Evolutionary conservation across 192 early-diverging fungal species (phyloP), one percentile per base, ranked within the genome.

Genomic region (Coemansia sp.): DNA sequence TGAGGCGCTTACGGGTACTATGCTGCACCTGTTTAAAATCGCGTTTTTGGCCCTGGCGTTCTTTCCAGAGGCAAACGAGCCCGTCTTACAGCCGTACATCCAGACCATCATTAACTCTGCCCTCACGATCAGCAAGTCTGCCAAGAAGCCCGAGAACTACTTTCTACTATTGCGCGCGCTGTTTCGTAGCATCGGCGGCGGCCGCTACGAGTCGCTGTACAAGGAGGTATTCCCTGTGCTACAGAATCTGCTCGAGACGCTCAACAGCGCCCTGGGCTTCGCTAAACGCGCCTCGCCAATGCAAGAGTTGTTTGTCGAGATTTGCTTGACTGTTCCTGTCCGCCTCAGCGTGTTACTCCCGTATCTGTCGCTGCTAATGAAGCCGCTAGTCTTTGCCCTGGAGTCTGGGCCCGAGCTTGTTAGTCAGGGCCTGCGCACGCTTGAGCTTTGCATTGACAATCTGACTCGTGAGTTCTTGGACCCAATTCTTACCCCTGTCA

Each of bases 361-460:
- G 0, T 95, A 95, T 43, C 82, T 99, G 31, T 90, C 92, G 31
- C 92, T 92, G 60, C 70, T 99, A 68, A 98, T 99, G 98, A 90
- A 91, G 45, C 98, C 98, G 46, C 85, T 99, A 9, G 94, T 98
- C 1, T 83, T 95, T 58, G 95, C 98, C 2, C 84, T 99, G 13
- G 89, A 94, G 62, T 90, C 92, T 0, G 91, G 94, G 13, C 88
- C 93, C 3, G 96, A 99, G 38, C 84, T 99, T 4, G 95, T 98
- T n/a, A 93, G 88, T 36, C 95, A 98, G 74, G 94, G 95, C 5
- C 77, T 99, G 45, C 86, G 96, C 34, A 99, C 95, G 5, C 85
- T 99, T 24, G 98, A 99, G 83, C 84, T 98, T 14, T 98, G 95
- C 75, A 94, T 99, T 36, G 98, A 99, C 71, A 99, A 99, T 69